Percentiles rank a stretch among this genome's conserved stretches.
phyloP scores from a whole-genome alignment of 208 protist species.

The Naegleria lovaniensis region DNA sequence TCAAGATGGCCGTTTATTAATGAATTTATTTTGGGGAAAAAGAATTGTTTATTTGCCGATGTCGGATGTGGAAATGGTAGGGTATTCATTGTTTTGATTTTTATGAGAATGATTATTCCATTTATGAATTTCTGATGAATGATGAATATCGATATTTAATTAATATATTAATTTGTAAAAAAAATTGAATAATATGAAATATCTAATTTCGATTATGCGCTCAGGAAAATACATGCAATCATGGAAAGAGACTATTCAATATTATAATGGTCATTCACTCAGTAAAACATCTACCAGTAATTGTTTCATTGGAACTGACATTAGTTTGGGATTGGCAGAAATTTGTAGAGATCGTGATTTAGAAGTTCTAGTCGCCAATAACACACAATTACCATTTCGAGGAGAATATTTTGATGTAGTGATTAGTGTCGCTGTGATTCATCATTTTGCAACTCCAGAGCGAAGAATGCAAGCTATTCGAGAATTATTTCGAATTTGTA shows the following conservation, averaged over 20 bases:
- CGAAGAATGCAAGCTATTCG: conserved; percentile 20
- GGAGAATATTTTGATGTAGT: conserved; percentile 25
- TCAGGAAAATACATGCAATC: conserved; percentile 15
- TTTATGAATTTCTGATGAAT: too few relatives aligned
- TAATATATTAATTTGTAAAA: too few relatives aligned
- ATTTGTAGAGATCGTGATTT: conserved; percentile 15
- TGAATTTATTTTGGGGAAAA: background rate
- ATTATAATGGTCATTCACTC: background rate
- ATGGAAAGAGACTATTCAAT: background rate
- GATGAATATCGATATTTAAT: too few relatives aligned
- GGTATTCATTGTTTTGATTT: background rate
- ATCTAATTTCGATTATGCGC: too few relatives aligned
- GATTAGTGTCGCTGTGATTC: conserved; percentile 27
- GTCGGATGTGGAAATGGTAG: conserved; percentile 33
- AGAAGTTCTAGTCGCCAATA: background rate
- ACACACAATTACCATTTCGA: background rate
- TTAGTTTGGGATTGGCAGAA: background rate
- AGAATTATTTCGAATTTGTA: conserved; percentile 15
- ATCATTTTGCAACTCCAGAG: conserved; percentile 28
- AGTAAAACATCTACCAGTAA: background rate
- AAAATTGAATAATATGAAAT: too few relatives aligned
- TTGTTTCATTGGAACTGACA: conserved; percentile 12
- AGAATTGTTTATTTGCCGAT: conserved; percentile 27
- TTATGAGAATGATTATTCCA: too few relatives aligned
- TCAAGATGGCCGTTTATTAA: conserved; percentile 24